A percentile compares a stretch with the other conserved stretches of the same genome.
Evolutionary conservation across 805 yeast genomes (phyloP).

Genomic region (Candida glaebosa): DNA sequence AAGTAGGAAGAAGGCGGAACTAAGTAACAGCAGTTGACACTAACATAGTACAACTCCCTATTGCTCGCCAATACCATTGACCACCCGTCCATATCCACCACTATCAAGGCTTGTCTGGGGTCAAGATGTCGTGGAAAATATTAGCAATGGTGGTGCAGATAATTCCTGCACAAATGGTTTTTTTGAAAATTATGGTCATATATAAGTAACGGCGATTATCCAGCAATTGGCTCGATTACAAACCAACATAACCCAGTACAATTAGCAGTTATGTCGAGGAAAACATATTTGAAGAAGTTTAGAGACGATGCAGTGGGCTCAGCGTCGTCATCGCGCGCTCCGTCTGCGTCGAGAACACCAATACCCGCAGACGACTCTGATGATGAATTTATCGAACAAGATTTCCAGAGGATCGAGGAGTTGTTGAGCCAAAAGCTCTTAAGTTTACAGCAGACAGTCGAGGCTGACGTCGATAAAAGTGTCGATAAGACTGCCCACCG

Average conservation of each 20-base stretch:
- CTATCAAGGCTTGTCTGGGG: no score
- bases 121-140: no score
- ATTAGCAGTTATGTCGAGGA: not conserved
- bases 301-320: conserved; percentile 19
- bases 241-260: no score
- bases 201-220: not conserved
- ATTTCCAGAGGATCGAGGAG: conserved; percentile 33
- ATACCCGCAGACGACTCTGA: conserved; percentile 18
- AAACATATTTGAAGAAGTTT: conserved; percentile 3
- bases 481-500: conserved; percentile 9
- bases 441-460: conserved; percentile 21
- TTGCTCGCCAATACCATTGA: no score
- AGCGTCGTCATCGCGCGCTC: conserved; percentile 27
- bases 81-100: no score
- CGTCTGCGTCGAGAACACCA: conserved; percentile 34
- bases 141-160: no score
- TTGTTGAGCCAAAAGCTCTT: conserved; percentile 29
- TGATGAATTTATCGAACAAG: conserved; percentile 32
- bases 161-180: no score
- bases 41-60: no score
- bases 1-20: no score
- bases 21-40: no score
- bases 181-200: no score
- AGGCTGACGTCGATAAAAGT: conserved; percentile 11
- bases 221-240: no score